Evolutionary conservation across 1,139 yeast genomes (phyloP), one percentile per base, ranked within the genome.

Genomic region (Saccharomycopsis crataegensis): DNA sequence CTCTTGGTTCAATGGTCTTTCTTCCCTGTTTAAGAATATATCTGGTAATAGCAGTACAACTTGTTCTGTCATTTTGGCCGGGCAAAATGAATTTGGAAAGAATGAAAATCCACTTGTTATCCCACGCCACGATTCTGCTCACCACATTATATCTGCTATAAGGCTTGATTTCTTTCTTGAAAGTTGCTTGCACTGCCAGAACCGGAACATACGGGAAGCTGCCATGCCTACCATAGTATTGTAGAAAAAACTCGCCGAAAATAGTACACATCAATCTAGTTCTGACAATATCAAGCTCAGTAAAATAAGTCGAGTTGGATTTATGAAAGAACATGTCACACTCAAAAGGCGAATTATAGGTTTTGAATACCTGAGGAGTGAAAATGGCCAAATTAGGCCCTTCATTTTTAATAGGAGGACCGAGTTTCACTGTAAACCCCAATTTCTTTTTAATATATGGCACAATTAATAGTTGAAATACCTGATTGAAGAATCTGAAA

Each of bases 311-410:
- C 17, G 91, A 80, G 66, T 91, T 91, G 57, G 86, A 82, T 70
- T 91, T 91, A 71, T 91, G 98, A 53, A 89, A 64, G 64, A 88
- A 88, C 73, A 86, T 77, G 67, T 91, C 98, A 62, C 88, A 79
- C 65, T 91, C 97, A 63, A 86, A 70, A 8, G 87, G 81, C 1
- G 93, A 83, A 38, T 86, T 88, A 59, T 81, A 82, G 0, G 89
- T 77, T 14, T 67, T 60, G 62, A 77, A 74, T 6, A 68, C 64
- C 1, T 74, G 67, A 55, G 77, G 73, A 38, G 73, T 70, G 67
- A 83, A 83, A 46, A 78, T 60, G 6, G 49, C 51, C 59, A 63
- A 14, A 63, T 67, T 44, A 55, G 55, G 38, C 58, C 58, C 49
- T 60, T 59, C 11, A 41, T 50, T 50, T 60, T 61, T 43, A 65